Evolutionary conservation across 495 filamentous ascomycete genomes (phyloP), one percentile per base, ranked within the genome.

Genomic region (Xylaria acuta): DNA sequence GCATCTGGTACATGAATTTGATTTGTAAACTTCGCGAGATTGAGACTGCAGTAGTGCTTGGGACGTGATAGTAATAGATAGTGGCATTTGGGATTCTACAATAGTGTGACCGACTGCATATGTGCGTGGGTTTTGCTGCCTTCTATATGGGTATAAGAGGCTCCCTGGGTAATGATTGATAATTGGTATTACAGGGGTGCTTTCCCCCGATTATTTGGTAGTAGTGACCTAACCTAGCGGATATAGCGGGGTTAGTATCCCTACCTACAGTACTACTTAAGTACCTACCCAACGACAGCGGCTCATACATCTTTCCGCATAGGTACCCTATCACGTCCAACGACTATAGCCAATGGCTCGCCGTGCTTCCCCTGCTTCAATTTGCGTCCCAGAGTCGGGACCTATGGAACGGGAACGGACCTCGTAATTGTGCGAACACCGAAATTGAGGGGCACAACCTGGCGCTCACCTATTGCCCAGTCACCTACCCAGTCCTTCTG

Each of bases 401-500:
- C 30, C 5, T n/a, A 40, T 22, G 30, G n/a, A 36, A n/a, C 16
- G 5, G 6, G 25, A 30, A 30, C 63, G 63, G 63, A 11, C 43
- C 12, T 66, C 18, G 18, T 38, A 30, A 38, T n/a, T 66, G 43
- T 51, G 63, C 63, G 63, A 66, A 66, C n/a, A 53, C 63, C 63
- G 63, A 66, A 45, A 2, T 43, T 51, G 43, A 66, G 63, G 25
- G 43, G 43, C 51, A 30, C 51, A 54, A 27, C 8, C 1, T 11
- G 30, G 51, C 6, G 11, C 59, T 63, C 34, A 3, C 11, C 7
- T 38, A 38, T 40, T 38, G 36, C 7, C 36, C 36, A 7, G 7
- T 38, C 36, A 7, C 36, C 36, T 64, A 22, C 38, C 30, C 38
- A 45, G n/a, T 40, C 11, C 18, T 1, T 5, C 9, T 30, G 36